These are phyloP conservation scores for Pseudohalonectria lignicola DNA, from an alignment of 2,329 filamentous ascomycete genomes.

Conservation along the genomic window DNA sequence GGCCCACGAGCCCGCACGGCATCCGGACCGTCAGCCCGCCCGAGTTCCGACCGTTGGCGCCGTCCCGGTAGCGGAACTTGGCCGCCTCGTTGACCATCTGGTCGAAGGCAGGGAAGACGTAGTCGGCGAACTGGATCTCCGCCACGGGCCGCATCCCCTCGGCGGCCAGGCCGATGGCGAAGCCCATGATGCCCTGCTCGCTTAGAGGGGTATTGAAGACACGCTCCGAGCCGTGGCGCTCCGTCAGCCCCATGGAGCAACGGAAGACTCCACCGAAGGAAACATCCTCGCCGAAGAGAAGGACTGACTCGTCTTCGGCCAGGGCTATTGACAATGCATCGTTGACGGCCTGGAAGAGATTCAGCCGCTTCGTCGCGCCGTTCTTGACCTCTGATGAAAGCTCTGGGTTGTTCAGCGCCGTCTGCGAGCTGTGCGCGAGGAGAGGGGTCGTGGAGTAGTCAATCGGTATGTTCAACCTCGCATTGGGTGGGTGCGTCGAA, in stretches of 20 bases:
- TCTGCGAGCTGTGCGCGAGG: conserved; percentile 67
- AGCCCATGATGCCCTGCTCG: conserved; percentile 90
- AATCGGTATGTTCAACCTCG: conserved; percentile 69
- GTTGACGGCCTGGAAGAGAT: conserved; percentile 91
- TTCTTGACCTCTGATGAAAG: conserved; percentile 55
- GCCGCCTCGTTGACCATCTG: conserved; percentile 90
- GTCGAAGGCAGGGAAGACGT: conserved; percentile 86
- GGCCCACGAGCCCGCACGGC: conserved; percentile 82
- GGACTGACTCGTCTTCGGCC: conserved; percentile 69
- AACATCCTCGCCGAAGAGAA: conserved; percentile 94
- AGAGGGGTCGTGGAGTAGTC: conserved; percentile 79
- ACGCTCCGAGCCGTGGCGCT: conserved; percentile 75
- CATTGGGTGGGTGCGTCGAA: conserved; percentile 47
- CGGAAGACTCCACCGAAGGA: conserved; percentile 95
- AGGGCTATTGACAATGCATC: conserved; percentile 76
- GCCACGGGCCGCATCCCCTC: conserved; percentile 89
- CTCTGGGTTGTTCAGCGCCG: conserved; percentile 60
- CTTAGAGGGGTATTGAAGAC: conserved; percentile 95
- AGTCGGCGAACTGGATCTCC: conserved; percentile 94
- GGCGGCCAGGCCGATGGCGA: conserved; percentile 80
- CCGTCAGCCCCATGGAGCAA: conserved; percentile 82
- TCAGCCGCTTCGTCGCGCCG: conserved; percentile 73
- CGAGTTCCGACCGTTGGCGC: conserved; percentile 42
- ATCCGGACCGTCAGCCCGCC: conserved; percentile 81
- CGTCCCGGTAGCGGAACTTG: conserved; percentile 73